Base-by-base conservation (phyloP, 164 flowering plant genomes). In the Hamamelis virginiana region DNA sequence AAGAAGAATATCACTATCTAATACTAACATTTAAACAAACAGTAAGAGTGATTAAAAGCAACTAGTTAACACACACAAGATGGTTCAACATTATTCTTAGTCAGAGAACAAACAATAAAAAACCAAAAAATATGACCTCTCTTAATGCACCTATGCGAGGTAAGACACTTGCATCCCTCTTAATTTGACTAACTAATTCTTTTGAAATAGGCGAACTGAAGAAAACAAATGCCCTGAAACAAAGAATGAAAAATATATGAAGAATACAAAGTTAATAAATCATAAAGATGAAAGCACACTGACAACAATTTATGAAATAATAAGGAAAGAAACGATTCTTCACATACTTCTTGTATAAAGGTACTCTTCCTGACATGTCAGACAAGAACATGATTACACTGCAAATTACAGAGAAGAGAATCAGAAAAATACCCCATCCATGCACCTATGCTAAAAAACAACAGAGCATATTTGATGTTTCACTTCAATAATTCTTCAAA, bases 301-400 rank as follows among this genome's bases (percentile, higher is more conserved):
- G 46, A 55, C 28, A 53, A 21, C 41, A 50, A 64, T 63, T 41
- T 18, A 2, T 33, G 6, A 33, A 2, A 33, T 33, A 33, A 33
- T 33, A 23, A 43, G 43, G 55, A 19, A 61, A 59, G 13, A 62
- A 66, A 56, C 33, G 21, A 60, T 64, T 25, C 11, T 65, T 55
- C 41, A 76, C 97, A 33, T 91, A 96, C 99, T 91, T 96, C 76
- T 83, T 91, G 84, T 93, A 96, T 62, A 93, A 77, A 50, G 99
- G 97, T 53, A 84, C 76, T 79, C 86, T 85, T 72, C 98, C 97
- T 50, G 95, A 84, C 99, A 96, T 96, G 83, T 96, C 99, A 51
- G 98, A 93, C 80, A 96, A 75, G 80, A 96, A 84, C 91, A 90
- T 86, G 61, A 88, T 75, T 47, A 96, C 80, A 79, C 99, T 96